Evolutionary conservation across 352 stramenopile genomes (phyloP).

Genomic region (Phytopythium sindhum): DNA sequence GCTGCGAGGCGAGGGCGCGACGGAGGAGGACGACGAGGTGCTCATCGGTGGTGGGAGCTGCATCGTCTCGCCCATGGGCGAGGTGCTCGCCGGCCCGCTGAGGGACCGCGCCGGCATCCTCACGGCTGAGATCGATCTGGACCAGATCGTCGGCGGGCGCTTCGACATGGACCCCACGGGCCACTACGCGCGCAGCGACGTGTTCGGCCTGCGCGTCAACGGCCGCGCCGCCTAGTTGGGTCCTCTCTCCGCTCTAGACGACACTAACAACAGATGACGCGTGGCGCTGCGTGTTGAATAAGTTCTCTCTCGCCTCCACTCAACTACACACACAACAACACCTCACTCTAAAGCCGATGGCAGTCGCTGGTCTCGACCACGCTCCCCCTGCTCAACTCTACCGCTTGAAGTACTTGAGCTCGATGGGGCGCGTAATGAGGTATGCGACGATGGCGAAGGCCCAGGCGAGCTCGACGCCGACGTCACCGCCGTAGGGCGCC

Average conservation of each 20-base stretch:
- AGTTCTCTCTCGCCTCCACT: background rate
- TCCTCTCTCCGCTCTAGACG: background rate
- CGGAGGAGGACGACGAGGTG: constrained; percentile 11
- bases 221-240: background rate
- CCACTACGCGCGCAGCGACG: constrained; percentile 20
- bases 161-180: constrained; percentile 19
- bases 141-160: constrained; percentile 16
- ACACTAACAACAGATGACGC: background rate
- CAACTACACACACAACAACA: background rate
- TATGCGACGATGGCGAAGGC: constrained; percentile 30
- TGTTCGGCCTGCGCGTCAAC: constrained; percentile 16
- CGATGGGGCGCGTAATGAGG: constrained; percentile 33
- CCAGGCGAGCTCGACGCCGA: constrained; percentile 38
- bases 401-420: constrained; percentile 36
- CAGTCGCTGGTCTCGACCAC: too few species aligned
- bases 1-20: background rate
- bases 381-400: constrained; percentile 10
- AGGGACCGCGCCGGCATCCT: constrained; percentile 15
- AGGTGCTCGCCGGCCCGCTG: constrained; percentile 21
- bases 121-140: constrained; percentile 20
- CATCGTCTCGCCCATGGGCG: constrained; percentile 22
- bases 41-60: constrained; percentile 25
- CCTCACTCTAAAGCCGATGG: background rate
- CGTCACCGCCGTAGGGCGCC: constrained; percentile 29
- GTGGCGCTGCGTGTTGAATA: background rate